These are phyloP conservation scores for Yamadazyma diospyri DNA, from an alignment of 1,139 yeast genomes.

Conservation along the genomic window DNA sequence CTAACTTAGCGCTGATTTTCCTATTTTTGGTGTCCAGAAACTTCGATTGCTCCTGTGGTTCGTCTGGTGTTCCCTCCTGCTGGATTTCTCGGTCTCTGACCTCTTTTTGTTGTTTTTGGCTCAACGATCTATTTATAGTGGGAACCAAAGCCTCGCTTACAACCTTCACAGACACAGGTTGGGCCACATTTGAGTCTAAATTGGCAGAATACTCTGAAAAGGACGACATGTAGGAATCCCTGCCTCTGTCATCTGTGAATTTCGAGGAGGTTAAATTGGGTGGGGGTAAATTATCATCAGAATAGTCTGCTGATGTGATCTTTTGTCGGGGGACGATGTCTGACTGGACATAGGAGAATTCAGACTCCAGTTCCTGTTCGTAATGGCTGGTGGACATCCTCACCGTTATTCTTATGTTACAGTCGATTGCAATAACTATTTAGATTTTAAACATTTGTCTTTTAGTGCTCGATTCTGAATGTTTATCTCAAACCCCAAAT, in stretches of 20 bases:
- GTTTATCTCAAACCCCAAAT: conserved; percentile 1
- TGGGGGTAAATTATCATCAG: conserved; percentile 5
- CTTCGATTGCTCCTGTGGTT: conserved; percentile 6
- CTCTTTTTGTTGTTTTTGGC: conserved; percentile 9
- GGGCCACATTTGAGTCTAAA: conserved; percentile 16
- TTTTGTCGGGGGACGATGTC: conserved; percentile 3
- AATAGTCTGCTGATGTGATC: conserved; percentile 6
- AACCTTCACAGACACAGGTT: conserved; percentile 23
- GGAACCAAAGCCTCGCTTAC: conserved; percentile 18
- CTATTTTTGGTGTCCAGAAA: background rate
- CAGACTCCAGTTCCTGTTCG: conserved; percentile 8
- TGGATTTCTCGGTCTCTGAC: background rate
- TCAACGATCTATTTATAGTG: conserved; percentile 13
- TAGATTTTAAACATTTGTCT: too few relatives aligned
- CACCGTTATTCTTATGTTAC: conserved; percentile 1
- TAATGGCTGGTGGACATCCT: conserved; percentile 7
- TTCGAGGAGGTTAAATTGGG: background rate
- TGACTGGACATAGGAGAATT: conserved; percentile 8
- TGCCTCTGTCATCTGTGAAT: conserved; percentile 1
- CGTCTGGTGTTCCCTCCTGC: background rate
- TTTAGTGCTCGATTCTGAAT: too few relatives aligned
- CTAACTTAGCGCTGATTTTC: conserved; percentile 1
- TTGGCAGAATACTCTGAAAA: conserved; percentile 29
- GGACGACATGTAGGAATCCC: conserved; percentile 26
- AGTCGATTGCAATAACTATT: too few relatives aligned